Evolutionary conservation across 768 basidiomycete genomes (phyloP).

Genomic region (Calocera cornea): DNA sequence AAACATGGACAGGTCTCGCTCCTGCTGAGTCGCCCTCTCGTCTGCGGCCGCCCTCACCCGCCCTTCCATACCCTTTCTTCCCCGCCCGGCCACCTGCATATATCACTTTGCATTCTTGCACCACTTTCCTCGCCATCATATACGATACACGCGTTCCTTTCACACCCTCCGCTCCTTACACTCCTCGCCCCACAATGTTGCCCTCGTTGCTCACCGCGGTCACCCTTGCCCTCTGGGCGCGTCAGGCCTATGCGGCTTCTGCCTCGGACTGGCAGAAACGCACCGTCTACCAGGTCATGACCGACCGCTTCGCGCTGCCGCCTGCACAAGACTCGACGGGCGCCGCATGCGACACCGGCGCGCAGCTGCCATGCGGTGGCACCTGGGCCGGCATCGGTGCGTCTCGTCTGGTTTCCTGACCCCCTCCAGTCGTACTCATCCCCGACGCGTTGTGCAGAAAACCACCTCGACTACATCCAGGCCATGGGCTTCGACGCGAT

Average conservation of each 20-base stretch:
- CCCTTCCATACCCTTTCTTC: not conserved
- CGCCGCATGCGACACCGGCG: slow-evolving; percentile 15
- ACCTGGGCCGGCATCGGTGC: slow-evolving; percentile 18
- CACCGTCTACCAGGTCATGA: slow-evolving; percentile 17
- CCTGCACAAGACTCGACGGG: not conserved
- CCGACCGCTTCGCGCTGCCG: slow-evolving; percentile 24
- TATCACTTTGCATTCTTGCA: no score
- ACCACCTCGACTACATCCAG: slow-evolving; percentile 25
- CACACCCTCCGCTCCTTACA: not conserved
- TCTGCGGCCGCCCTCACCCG: not conserved
- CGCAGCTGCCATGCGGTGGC: slow-evolving; percentile 21
- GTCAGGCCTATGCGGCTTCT: not conserved
- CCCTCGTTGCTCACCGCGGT: not conserved
- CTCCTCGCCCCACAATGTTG: not conserved
- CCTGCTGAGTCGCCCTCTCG: no score
- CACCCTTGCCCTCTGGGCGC: not conserved
- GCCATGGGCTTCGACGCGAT: slow-evolving; percentile 26
- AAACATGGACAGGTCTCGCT: no score
- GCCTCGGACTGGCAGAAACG: not conserved
- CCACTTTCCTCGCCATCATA: not conserved
- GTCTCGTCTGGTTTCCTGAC: not conserved
- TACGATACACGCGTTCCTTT: not conserved
- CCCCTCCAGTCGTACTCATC: not conserved
- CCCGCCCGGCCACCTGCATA: no score
- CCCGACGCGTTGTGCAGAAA: not conserved